Percentiles rank a stretch among this genome's conserved stretches.
Evolutionary conservation across 2,329 filamentous ascomycete genomes (phyloP).

Genomic region (Helotiales sp.): DNA sequence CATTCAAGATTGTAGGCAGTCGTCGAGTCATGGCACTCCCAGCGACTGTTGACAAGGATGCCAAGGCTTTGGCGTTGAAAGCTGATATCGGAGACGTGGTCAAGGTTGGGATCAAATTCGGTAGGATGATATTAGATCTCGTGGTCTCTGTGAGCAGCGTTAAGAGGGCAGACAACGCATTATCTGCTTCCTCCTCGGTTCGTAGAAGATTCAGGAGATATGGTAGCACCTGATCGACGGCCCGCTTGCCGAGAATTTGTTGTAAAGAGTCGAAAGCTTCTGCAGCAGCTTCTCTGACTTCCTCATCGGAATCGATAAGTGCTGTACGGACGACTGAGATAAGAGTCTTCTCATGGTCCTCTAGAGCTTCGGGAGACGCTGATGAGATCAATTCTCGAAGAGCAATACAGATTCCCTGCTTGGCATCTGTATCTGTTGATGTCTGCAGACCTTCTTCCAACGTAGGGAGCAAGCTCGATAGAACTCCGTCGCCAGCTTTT

Average conservation of each 20-base stretch:
- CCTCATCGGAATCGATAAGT: slow-evolving; percentile 82
- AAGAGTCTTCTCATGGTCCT: slow-evolving; percentile 92
- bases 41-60: slow-evolving; percentile 89
- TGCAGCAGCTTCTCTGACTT: slow-evolving; percentile 92
- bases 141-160: slow-evolving; percentile 93
- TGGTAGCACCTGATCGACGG: slow-evolving; percentile 92
- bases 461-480: slow-evolving; percentile 84
- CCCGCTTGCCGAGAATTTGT: slow-evolving; percentile 88
- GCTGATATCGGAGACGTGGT: slow-evolving; percentile 86
- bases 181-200: slow-evolving; percentile 82
- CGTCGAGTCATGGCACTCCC: slow-evolving; percentile 87
- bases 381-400: slow-evolving; percentile 90
- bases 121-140: slow-evolving; percentile 92
- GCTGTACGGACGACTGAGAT: slow-evolving; percentile 93
- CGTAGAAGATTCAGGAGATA: slow-evolving; percentile 88
- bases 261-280: slow-evolving; percentile 97
- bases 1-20: slow-evolving; percentile 86
- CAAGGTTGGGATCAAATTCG: slow-evolving; percentile 91
- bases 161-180: slow-evolving; percentile 87
- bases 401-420: slow-evolving; percentile 96
- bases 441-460: slow-evolving; percentile 88
- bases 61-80: slow-evolving; percentile 93
- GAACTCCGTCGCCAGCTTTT: slow-evolving; percentile 91
- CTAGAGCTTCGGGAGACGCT: slow-evolving; percentile 82
- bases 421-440: slow-evolving; percentile 87